phyloP scores from a whole-genome alignment of 176 grass and related monocot species.

The Carex parvula region DNA sequence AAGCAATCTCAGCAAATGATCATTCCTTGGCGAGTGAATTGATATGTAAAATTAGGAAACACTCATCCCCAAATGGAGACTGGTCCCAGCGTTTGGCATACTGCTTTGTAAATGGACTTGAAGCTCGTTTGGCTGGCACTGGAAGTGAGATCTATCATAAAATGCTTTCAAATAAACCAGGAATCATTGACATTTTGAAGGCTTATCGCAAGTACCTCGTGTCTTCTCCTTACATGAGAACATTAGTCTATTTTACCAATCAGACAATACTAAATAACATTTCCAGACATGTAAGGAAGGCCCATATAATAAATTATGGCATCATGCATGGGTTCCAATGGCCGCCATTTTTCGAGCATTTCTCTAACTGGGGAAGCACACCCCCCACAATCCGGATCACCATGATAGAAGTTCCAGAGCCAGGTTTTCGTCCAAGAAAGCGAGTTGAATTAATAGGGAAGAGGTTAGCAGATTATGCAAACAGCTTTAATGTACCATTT shows the following conservation, averaged over 20 bases:
- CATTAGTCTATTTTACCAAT: slow-evolving; percentile 43
- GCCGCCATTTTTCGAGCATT: slow-evolving; percentile 49
- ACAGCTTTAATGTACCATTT: slow-evolving; percentile 59
- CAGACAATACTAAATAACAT: slow-evolving; percentile 42
- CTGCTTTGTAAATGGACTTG: slow-evolving; percentile 50
- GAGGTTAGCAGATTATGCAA: slow-evolving; percentile 51
- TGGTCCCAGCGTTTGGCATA: slow-evolving; percentile 44
- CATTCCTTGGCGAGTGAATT: slow-evolving; percentile 29
- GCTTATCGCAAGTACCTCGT: slow-evolving; percentile 27
- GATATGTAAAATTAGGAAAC: slow-evolving; percentile 45
- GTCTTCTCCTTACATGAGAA: slow-evolving; percentile 41
- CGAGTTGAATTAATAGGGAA: slow-evolving; percentile 47
- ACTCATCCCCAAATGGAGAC: slow-evolving; percentile 46
- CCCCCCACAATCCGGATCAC: slow-evolving; percentile 51
- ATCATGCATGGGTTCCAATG: slow-evolving; percentile 59
- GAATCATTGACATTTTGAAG: slow-evolving; percentile 43
- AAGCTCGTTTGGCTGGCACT: slow-evolving; percentile 54
- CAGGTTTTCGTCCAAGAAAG: slow-evolving; percentile 45
- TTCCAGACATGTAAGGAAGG: slow-evolving; percentile 11
- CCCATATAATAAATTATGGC: slow-evolving; percentile 66
- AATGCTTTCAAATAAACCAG: slow-evolving; percentile 33
- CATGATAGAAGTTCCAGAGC: slow-evolving; percentile 40
- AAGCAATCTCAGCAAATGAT: slow-evolving; percentile 32
- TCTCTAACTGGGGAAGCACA: slow-evolving; percentile 21
- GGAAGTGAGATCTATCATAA: slow-evolving; percentile 40